phyloP scores from a whole-genome alignment of 2,329 filamentous ascomycete species.

The Ophiognomonia clavigignenti-juglandacearum region DNA sequence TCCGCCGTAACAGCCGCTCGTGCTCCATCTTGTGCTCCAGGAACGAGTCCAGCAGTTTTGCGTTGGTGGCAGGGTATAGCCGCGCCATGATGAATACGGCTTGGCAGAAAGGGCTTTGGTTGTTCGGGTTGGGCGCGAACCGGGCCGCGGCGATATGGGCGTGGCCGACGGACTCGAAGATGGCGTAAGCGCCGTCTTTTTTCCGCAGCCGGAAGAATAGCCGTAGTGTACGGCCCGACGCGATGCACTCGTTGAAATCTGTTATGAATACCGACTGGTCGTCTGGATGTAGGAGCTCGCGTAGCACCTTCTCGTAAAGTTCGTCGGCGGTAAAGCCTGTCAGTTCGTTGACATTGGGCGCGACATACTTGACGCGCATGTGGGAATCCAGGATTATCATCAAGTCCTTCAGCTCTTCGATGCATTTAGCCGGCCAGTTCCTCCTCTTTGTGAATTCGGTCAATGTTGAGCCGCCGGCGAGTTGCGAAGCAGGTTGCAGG shows the following conservation, averaged over 20 bases:
- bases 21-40: constrained; percentile 97
- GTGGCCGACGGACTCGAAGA: constrained; percentile 91
- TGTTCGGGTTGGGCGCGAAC: constrained; percentile 57
- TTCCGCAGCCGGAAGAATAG: constrained; percentile 84
- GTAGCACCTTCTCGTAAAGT: constrained; percentile 69
- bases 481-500: constrained; percentile 20
- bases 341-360: constrained; percentile 67
- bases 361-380: constrained; percentile 80
- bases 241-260: constrained; percentile 86
- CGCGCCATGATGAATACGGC: constrained; percentile 93
- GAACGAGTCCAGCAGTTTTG: constrained; percentile 82
- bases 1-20: constrained; percentile 76
- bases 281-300: constrained; percentile 80
- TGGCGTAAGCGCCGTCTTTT: constrained; percentile 65
- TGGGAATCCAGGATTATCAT: constrained; percentile 82
- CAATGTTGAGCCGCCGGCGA: constrained; percentile 37
- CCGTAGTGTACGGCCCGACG: constrained; percentile 71
- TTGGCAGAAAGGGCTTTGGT: constrained; percentile 68
- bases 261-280: constrained; percentile 78
- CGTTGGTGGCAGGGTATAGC: constrained; percentile 85
- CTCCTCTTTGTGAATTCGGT: constrained; percentile 57
- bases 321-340: constrained; percentile 72
- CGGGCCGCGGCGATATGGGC: constrained; percentile 75
- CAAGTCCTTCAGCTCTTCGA: constrained; percentile 86
- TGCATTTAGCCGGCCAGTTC: constrained; percentile 82